These are phyloP conservation scores for Aspergillus sp. DNA, from an alignment of 2,329 filamentous ascomycete genomes.

Conservation along the genomic window DNA sequence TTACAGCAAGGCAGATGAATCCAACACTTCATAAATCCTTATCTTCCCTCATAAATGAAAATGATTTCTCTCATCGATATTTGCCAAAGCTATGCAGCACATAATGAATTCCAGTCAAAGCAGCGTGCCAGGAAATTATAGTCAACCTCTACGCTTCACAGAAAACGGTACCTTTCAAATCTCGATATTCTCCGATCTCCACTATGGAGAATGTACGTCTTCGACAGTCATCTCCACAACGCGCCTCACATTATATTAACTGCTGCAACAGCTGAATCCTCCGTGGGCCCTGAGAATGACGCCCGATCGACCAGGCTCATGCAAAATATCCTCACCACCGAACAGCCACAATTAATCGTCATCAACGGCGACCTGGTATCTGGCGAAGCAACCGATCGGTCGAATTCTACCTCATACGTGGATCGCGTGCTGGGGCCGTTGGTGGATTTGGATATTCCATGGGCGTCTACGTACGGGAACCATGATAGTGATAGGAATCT, in stretches of 20 bases:
- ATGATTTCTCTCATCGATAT: conserved; percentile 11
- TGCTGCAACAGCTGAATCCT: conserved; percentile 25
- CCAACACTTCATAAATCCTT: too few species aligned
- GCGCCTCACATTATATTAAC: not conserved
- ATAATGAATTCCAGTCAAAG: conserved; percentile 23
- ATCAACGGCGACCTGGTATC: conserved; percentile 70
- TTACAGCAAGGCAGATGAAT: too few species aligned
- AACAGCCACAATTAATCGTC: conserved; percentile 58
- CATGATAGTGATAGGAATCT: conserved; percentile 62
- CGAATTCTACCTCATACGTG: conserved; percentile 54
- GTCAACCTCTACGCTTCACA: conserved; percentile 14
- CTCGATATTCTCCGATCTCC: conserved; percentile 63
- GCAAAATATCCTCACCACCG: conserved; percentile 52
- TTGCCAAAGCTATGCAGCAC: conserved; percentile 14
- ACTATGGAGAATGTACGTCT: conserved; percentile 62
- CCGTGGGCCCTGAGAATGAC: conserved; percentile 41
- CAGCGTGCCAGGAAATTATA: not conserved
- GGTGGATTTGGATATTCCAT: conserved; percentile 50
- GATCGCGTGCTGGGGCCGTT: conserved; percentile 58
- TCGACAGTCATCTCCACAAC: not conserved
- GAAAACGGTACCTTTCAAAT: conserved; percentile 40
- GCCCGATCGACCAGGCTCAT: conserved; percentile 55
- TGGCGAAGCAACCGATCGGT: conserved; percentile 55
- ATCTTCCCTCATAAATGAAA: too few species aligned
- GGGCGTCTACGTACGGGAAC: conserved; percentile 68